These are phyloP conservation scores for Saksenaea vasiformis DNA, from an alignment of 371 early-diverging fungal genomes.

Conservation along the genomic window DNA sequence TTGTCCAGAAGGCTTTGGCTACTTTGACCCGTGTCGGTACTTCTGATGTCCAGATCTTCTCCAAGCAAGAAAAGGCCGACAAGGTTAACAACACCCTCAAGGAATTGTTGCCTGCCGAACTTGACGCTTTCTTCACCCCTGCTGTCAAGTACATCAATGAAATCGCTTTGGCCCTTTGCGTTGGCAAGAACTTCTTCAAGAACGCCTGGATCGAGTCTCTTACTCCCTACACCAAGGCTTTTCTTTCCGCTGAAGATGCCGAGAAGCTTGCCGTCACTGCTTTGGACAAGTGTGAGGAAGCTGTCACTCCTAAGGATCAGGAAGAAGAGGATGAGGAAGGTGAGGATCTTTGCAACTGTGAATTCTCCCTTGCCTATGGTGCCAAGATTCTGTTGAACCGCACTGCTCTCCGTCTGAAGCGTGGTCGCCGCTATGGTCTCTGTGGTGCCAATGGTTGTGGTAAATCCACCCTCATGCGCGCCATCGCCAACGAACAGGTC, in stretches of 20 bases:
- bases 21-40: constrained; percentile 38
- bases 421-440: constrained; percentile 83
- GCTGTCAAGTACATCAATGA: constrained; percentile 37
- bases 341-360: constrained; percentile 80
- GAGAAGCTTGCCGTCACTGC: constrained; percentile 35
- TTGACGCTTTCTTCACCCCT: constrained; percentile 42
- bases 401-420: constrained; percentile 71
- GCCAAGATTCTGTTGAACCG: constrained; percentile 82
- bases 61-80: constrained; percentile 48
- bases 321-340: constrained; percentile 70
- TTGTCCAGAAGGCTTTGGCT: constrained; percentile 51
- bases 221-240: constrained; percentile 25
- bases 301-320: constrained; percentile 42
- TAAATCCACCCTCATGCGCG: constrained; percentile 86
- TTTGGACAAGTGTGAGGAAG: constrained; percentile 43
- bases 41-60: constrained; percentile 27
- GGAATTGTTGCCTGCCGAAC: constrained; percentile 40
- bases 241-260: constrained; percentile 25
- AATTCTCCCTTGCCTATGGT: constrained; percentile 82
- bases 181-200: constrained; percentile 37
- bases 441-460: constrained; percentile 90
- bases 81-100: constrained; percentile 41
- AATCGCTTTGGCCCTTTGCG: constrained; percentile 35
- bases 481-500: constrained; percentile 75
- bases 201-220: constrained; percentile 44